These are phyloP conservation scores for Iberis pinnata DNA, from an alignment of 345 rosid genomes.

Conservation along the genomic window DNA sequence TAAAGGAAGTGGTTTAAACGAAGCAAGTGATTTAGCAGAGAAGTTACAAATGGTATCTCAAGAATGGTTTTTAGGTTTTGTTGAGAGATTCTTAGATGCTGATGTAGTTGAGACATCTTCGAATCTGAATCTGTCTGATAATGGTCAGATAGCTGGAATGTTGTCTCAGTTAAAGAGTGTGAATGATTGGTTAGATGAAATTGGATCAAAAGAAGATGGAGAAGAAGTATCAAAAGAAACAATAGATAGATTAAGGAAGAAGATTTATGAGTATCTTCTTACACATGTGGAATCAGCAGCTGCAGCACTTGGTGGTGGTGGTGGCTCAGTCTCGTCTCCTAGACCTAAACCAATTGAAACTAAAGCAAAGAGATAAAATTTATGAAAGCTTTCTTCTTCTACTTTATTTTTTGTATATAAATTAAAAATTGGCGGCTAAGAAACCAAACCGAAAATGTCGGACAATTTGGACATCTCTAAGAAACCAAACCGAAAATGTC, in stretches of 20 bases:
- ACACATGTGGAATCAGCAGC: conserved; percentile 94
- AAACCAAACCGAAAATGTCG: conserved; percentile 2
- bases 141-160: conserved; percentile 86
- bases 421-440: neutral
- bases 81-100: conserved; percentile 82
- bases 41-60: conserved; percentile 66
- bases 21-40: conserved; percentile 69
- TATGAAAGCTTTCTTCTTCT: conserved; percentile 1
- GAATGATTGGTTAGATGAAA: conserved; percentile 86
- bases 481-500: conserved; percentile 12
- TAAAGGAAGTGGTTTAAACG: conserved; percentile 57
- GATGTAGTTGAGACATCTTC: conserved; percentile 46
- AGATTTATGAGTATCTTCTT: conserved; percentile 83
- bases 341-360: conserved; percentile 32
- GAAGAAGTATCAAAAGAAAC: conserved; percentile 53
- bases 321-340: conserved; percentile 54
- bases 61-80: conserved; percentile 88
- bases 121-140: conserved; percentile 52
- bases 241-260: conserved; percentile 61
- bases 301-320: conserved; percentile 68
- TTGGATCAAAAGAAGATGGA: conserved; percentile 56
- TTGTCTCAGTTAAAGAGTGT: conserved; percentile 87
- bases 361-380: conserved; percentile 44
- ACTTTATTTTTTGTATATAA: conserved; percentile 17
- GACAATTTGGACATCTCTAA: conserved; percentile 4